Evolutionary conservation across 257 asterid species (phyloP).

Genomic region (Solanum verrucosum): DNA sequence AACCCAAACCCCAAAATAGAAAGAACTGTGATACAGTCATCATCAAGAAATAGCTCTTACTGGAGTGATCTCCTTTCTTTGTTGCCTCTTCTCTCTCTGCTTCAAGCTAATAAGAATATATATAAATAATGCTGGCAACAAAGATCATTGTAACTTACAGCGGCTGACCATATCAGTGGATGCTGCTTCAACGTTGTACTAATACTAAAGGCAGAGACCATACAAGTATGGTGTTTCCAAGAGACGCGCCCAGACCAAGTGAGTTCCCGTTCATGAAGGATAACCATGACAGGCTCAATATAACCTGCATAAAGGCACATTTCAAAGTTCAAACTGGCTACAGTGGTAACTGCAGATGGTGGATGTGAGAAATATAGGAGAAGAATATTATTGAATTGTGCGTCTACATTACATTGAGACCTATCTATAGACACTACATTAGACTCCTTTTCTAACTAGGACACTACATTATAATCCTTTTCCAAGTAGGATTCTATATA

Average conservation of each 20-base stretch:
- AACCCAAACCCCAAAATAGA: neutral
- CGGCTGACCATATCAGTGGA: conserved; percentile 94
- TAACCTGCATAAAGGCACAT: conserved; percentile 48
- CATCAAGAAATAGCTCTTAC: neutral
- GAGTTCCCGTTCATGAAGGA: conserved; percentile 89
- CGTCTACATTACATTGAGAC: neutral
- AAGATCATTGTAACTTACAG: conserved; percentile 31
- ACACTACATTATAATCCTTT: neutral
- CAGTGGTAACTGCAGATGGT: neutral
- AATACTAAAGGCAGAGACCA: conserved; percentile 91
- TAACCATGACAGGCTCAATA: conserved; percentile 95
- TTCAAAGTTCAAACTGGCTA: conserved; percentile 1
- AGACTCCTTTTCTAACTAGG: neutral
- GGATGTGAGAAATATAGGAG: neutral
- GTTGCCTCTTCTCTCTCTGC: neutral
- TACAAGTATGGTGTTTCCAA: conserved; percentile 87
- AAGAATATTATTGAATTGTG: neutral
- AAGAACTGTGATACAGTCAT: neutral
- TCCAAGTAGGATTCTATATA: neutral
- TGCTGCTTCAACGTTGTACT: conserved; percentile 89
- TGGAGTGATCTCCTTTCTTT: neutral
- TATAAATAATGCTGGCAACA: neutral
- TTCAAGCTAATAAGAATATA: neutral
- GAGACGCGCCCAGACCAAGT: conserved; percentile 98
- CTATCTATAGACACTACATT: neutral